These are phyloP conservation scores for Beta vulgaris DNA, from an alignment of 148 eudicot genomes.

Conservation along the genomic window DNA sequence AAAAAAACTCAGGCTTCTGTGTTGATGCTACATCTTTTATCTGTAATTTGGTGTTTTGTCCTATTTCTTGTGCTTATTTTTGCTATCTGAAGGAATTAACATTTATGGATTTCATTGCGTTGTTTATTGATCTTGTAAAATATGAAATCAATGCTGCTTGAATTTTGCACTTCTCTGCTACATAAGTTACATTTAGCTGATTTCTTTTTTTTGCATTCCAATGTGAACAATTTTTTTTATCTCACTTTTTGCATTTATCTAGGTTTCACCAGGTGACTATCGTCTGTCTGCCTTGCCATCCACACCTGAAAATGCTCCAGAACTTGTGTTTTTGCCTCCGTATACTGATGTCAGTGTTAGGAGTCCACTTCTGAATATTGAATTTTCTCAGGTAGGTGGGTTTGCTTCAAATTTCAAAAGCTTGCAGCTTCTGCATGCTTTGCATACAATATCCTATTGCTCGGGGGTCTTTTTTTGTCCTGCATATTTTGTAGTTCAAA, in stretches of 20 bases:
- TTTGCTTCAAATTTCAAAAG: not conserved
- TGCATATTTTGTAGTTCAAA: not conserved
- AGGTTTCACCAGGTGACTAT: constrained; percentile 96
- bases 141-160: not conserved
- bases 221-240: not conserved
- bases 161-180: not conserved
- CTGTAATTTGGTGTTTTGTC: not conserved
- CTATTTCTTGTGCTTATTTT: not conserved
- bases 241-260: constrained; percentile 27
- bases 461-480: too few relatives aligned
- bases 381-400: constrained; percentile 77
- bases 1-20: too few relatives aligned
- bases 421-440: not conserved
- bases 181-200: not conserved
- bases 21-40: not conserved
- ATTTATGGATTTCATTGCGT: not conserved
- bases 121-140: not conserved
- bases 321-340: constrained; percentile 74
- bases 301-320: constrained; percentile 64
- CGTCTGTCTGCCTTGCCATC: constrained; percentile 88
- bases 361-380: constrained; percentile 70
- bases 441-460: not conserved
- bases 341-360: constrained; percentile 68
- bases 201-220: not conserved
- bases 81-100: not conserved